phyloP scores from a whole-genome alignment of 495 filamentous ascomycete species.

The Hyaloscypha finlandica region DNA sequence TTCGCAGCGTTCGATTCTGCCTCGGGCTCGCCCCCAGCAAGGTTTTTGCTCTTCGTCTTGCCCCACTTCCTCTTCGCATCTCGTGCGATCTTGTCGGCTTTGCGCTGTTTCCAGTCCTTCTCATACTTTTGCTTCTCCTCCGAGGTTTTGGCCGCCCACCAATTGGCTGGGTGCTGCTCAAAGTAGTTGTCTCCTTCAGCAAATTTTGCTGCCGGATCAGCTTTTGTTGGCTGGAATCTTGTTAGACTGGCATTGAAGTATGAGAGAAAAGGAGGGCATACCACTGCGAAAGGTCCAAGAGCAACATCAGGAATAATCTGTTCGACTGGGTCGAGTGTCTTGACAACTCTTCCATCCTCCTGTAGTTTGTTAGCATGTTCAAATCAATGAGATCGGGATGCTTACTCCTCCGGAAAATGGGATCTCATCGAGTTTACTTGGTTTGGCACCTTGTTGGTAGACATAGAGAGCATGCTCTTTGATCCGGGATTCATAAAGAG shows the following conservation, averaged over 20 bases:
- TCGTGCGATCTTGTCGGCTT: not conserved
- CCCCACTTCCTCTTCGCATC: not conserved
- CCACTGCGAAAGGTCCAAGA: not conserved
- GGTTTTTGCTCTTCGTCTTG: not conserved
- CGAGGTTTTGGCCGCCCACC: slow-evolving; percentile 10
- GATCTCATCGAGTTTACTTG: not conserved
- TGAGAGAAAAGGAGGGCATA: not conserved
- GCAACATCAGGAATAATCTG: not conserved
- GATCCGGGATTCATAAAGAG: slow-evolving; percentile 10
- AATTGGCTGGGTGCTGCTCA: slow-evolving; percentile 26
- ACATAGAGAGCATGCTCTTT: slow-evolving; percentile 20
- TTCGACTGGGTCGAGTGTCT: not conserved
- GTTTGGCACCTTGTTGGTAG: not conserved
- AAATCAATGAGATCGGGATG: not conserved
- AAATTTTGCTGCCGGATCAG: not conserved
- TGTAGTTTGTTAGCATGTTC: slow-evolving; percentile 6
- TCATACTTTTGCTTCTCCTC: slow-evolving; percentile 1
- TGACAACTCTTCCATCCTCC: slow-evolving; percentile 13
- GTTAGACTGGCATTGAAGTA: not conserved
- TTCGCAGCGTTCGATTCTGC: not conserved
- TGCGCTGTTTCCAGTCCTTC: not conserved
- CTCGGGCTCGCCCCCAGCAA: not conserved
- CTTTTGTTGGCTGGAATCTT: slow-evolving; percentile 6
- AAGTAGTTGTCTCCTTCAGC: slow-evolving; percentile 8
- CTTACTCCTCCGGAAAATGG: slow-evolving; percentile 23